Evolutionary conservation across 176 grass and related monocot species (phyloP).

Genomic region (Ensete glaucum): DNA sequence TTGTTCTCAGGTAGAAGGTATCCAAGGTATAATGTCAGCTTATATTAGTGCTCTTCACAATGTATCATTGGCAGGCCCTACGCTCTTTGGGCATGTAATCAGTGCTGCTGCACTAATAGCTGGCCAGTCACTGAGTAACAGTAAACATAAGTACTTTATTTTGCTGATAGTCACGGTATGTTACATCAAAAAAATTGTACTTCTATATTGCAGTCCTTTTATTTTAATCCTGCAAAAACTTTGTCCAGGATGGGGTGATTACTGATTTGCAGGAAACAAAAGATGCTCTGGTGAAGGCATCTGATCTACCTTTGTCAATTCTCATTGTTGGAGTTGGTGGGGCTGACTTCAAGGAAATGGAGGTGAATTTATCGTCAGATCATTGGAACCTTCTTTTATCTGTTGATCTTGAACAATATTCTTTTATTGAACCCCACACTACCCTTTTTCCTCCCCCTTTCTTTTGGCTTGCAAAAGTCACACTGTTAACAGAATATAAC

Average conservation of each 20-base stretch:
- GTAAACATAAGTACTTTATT: constrained; percentile 12
- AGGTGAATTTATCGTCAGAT: constrained; percentile 37
- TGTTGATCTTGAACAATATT: constrained; percentile 13
- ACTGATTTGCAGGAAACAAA: constrained; percentile 99
- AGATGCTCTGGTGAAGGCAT: constrained; percentile 67
- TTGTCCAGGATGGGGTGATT: constrained; percentile 87
- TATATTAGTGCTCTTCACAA: constrained; percentile 89
- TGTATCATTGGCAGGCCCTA: constrained; percentile 95
- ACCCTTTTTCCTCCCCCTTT: background rate
- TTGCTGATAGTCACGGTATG: constrained; percentile 83
- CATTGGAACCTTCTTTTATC: background rate
- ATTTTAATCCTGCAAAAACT: constrained; percentile 26
- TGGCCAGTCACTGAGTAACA: constrained; percentile 56
- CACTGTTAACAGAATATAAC: background rate
- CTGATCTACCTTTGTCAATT: constrained; percentile 93
- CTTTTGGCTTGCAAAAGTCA: background rate
- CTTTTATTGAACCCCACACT: background rate
- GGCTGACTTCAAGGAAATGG: constrained; percentile 99
- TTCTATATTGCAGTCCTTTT: background rate
- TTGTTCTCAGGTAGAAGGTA: constrained; percentile 76
- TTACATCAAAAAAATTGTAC: constrained; percentile 10
- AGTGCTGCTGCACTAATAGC: constrained; percentile 71
- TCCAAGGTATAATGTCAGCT: constrained; percentile 97
- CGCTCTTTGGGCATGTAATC: constrained; percentile 83
- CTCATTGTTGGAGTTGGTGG: constrained; percentile 92